A percentile compares a stretch with the other conserved stretches of the same genome.
Conservation (phyloP, 805 yeast species). For the Saccharomycopsis schoenii region DNA sequence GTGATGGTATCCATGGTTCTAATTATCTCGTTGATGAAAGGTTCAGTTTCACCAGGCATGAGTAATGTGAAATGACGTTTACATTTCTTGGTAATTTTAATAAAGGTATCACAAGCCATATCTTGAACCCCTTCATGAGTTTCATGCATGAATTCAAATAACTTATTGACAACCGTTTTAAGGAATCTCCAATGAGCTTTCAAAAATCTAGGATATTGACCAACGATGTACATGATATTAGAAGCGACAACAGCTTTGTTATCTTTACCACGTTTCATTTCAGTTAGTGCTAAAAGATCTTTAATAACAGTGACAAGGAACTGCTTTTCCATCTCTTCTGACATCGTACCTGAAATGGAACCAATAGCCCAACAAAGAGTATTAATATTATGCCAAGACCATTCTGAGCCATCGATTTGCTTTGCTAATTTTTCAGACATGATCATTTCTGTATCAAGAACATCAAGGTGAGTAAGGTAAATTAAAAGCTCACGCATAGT, state of each 20-base stretch:
- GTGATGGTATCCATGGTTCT: constrained; percentile 76
- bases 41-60: constrained; percentile 78
- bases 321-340: constrained; percentile 92
- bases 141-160: constrained; percentile 98
- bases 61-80: constrained; percentile 87
- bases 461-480: constrained; percentile 90
- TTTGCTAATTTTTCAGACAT: constrained; percentile 86
- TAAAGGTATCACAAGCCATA: constrained; percentile 99
- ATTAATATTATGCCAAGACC: constrained; percentile 98
- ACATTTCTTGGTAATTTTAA: constrained; percentile 91
- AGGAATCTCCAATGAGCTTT: constrained; percentile 97
- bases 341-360: constrained; percentile 97
- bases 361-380: constrained; percentile 99
- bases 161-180: constrained; percentile 89
- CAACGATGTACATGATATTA: constrained; percentile 98
- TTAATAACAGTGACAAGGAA: constrained; percentile 89
- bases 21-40: constrained; percentile 86
- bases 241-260: constrained; percentile 99
- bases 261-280: constrained; percentile 93
- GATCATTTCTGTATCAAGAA: constrained; percentile 84
- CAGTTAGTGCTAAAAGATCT: constrained; percentile 84
- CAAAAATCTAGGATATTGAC: constrained; percentile 95
- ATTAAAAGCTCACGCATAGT: constrained; percentile 93
- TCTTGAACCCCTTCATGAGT: constrained; percentile 99
- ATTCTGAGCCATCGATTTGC: constrained; percentile 92